phyloP scores from a whole-genome alignment of 2,329 filamentous ascomycete species.

The Clonostachys chloroleuca region DNA sequence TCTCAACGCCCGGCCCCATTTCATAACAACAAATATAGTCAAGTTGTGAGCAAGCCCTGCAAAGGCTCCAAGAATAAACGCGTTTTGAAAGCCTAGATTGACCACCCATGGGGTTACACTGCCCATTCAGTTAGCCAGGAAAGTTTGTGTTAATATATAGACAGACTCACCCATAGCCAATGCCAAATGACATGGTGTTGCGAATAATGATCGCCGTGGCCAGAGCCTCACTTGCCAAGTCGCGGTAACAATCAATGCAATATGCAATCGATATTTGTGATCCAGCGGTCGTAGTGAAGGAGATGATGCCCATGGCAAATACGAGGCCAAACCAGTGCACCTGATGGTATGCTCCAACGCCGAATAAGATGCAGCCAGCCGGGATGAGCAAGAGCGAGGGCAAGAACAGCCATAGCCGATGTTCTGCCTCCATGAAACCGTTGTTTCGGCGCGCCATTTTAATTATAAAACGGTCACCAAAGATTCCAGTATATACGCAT shows the following conservation, averaged over 20 bases:
- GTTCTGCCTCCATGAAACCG: constrained; percentile 33
- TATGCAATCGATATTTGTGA: constrained; percentile 31
- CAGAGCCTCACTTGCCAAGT: constrained; percentile 30
- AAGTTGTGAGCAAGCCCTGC: constrained; percentile 17
- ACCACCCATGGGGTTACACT: constrained; percentile 42
- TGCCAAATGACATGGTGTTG: constrained; percentile 28
- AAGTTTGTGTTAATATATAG: constrained; percentile 6
- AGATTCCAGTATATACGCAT: constrained; percentile 13
- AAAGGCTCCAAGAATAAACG: constrained; percentile 34
- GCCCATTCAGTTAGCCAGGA: constrained; percentile 31
- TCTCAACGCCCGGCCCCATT: neutral
- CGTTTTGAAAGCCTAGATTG: constrained; percentile 33
- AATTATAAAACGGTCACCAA: constrained; percentile 30
- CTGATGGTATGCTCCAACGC: constrained; percentile 24
- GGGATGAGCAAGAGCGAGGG: constrained; percentile 20
- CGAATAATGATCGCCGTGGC: constrained; percentile 31
- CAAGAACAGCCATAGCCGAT: constrained; percentile 32
- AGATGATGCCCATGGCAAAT: constrained; percentile 29
- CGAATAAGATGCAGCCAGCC: constrained; percentile 21
- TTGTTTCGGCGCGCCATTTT: constrained; percentile 30
- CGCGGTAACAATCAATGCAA: constrained; percentile 32
- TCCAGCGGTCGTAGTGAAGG: constrained; percentile 25
- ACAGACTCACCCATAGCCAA: constrained; percentile 25
- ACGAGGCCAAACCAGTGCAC: constrained; percentile 36
- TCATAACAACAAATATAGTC: neutral